Evolutionary conservation across 1,139 yeast genomes (phyloP).

Genomic region (Hyphopichia fennica): DNA sequence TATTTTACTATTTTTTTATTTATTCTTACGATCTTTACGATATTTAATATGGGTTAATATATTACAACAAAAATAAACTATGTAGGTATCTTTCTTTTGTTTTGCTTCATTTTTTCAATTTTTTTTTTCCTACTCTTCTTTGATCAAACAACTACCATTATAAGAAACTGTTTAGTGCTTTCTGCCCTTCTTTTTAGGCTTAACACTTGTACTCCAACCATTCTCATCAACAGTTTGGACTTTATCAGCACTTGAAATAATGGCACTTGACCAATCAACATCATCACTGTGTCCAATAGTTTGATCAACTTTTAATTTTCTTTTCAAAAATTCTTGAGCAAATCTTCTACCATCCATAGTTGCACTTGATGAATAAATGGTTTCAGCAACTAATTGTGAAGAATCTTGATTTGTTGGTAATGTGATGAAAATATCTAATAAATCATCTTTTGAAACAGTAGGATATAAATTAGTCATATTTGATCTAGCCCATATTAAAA

Average conservation of each 20-base stretch:
- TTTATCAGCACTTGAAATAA: slow-evolving; percentile 48
- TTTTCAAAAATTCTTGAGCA: slow-evolving; percentile 84
- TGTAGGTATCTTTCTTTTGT: not conserved
- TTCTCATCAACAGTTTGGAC: slow-evolving; percentile 59
- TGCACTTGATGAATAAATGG: slow-evolving; percentile 85
- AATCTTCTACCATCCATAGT: slow-evolving; percentile 95
- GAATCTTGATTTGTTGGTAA: slow-evolving; percentile 73
- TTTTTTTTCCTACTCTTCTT: no score
- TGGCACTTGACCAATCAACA: slow-evolving; percentile 67
- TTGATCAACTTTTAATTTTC: slow-evolving; percentile 70
- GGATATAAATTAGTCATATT: slow-evolving; percentile 72
- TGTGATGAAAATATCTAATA: slow-evolving; percentile 75
- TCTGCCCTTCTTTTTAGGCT: slow-evolving; percentile 57
- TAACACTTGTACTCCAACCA: slow-evolving; percentile 64
- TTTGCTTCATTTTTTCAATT: no score
- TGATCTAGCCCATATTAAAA: slow-evolving; percentile 80
- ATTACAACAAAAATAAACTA: not conserved
- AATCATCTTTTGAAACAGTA: slow-evolving; percentile 73
- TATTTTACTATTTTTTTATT: no score
- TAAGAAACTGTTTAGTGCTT: slow-evolving; percentile 8
- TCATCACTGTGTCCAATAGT: slow-evolving; percentile 53
- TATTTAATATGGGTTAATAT: not conserved
- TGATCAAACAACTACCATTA: not conserved
- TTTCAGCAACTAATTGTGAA: slow-evolving; percentile 84
- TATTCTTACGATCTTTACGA: not conserved